Percentiles rank a stretch among this genome's conserved stretches.
Evolutionary conservation across 768 basidiomycete species (phyloP).

Genomic region (Lentinula aciculospora): DNA sequence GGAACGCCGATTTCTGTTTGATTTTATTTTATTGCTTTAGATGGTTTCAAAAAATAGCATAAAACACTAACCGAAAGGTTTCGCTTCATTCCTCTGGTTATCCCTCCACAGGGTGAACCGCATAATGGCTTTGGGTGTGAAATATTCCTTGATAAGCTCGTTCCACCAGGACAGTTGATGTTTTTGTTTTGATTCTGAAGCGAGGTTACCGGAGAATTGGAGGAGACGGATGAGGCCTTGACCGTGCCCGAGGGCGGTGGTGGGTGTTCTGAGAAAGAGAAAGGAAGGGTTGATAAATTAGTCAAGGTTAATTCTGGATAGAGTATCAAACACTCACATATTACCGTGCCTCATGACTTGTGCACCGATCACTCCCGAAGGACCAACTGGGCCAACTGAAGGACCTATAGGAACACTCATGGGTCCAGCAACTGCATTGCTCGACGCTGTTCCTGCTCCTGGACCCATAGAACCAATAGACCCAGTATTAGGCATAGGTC

Average conservation of each 20-base stretch:
- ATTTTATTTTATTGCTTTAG: no score
- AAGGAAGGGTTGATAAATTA: no score
- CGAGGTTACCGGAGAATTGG: slow-evolving; percentile 64
- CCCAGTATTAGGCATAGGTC: no score
- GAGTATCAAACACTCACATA: neutral
- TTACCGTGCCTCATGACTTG: neutral
- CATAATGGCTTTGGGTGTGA: slow-evolving; percentile 65
- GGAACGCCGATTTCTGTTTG: slow-evolving; percentile 76
- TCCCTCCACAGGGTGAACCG: slow-evolving; percentile 88
- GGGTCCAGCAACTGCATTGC: neutral
- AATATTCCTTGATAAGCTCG: slow-evolving; percentile 59
- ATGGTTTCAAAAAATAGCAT: no score
- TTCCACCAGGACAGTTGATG: slow-evolving; percentile 64
- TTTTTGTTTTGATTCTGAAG: slow-evolving; percentile 56
- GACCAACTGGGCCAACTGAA: no score
- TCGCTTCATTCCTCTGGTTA: slow-evolving; percentile 72
- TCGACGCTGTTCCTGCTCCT: no score
- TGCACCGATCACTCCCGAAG: neutral
- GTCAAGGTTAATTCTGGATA: no score
- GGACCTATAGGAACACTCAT: neutral
- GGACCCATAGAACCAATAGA: no score
- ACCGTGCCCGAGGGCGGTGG: slow-evolving; percentile 42
- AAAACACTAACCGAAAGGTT: slow-evolving; percentile 65
- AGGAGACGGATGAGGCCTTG: slow-evolving; percentile 62
- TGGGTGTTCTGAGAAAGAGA: neutral